Conservation (phyloP, 148 eudicot species). For the Silene uniflora region DNA sequence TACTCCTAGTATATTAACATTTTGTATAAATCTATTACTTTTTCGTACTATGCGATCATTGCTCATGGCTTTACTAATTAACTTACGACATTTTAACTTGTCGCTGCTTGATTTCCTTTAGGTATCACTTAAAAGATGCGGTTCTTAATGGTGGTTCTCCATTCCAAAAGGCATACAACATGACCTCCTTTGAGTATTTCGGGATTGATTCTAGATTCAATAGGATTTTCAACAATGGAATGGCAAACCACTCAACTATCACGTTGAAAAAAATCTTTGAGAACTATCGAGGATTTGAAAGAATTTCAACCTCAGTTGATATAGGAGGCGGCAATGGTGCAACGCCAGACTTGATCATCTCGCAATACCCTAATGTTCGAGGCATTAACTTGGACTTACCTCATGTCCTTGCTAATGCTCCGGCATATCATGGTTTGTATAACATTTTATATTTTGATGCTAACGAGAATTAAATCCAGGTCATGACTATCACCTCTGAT, state of each 20-base stretch:
- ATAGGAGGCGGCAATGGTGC: constrained; percentile 84
- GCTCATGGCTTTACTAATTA: too few relatives aligned
- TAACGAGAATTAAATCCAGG: too few relatives aligned
- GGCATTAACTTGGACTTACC: constrained; percentile 80
- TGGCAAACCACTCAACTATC: constrained; percentile 69
- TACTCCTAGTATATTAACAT: too few relatives aligned
- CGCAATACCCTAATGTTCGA: constrained; percentile 53
- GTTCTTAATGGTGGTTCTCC: constrained; percentile 72
- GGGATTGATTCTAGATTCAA: constrained; percentile 61
- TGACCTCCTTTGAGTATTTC: constrained; percentile 64
- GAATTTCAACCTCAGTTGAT: constrained; percentile 47
- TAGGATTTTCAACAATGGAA: constrained; percentile 63
- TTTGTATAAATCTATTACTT: too few relatives aligned
- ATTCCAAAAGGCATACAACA: constrained; percentile 72
- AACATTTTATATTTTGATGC: too few relatives aligned
- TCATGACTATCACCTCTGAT: too few relatives aligned
- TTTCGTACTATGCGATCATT: too few relatives aligned
- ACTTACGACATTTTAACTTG: too few relatives aligned
- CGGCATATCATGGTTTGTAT: too few relatives aligned
- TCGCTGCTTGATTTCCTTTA: background rate
- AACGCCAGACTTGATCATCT: constrained; percentile 51
- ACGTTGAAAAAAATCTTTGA: constrained; percentile 64
- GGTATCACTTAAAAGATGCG: constrained; percentile 77
- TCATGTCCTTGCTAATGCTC: constrained; percentile 65
- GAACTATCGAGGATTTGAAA: constrained; percentile 57